A percentile compares a stretch with the other conserved stretches of the same genome.
Evolutionary conservation across 225 moss, liverwort and hornwort genomes (phyloP).

Genomic region (Pseudisothecium myosuroides): DNA sequence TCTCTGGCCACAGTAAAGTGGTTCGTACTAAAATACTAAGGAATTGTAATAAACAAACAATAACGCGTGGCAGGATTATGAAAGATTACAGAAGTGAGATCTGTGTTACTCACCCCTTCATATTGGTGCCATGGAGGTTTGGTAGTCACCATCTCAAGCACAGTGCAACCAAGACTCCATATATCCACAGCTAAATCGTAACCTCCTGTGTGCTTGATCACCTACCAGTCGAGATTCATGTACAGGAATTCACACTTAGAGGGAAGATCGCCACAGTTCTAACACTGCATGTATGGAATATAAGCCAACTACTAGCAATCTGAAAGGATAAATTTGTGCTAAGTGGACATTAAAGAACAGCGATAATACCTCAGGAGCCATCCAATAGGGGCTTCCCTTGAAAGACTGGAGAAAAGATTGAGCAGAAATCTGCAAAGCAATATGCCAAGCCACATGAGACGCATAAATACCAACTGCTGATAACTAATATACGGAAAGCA

Average conservation of each 20-base stretch:
- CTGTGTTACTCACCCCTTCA: constrained; percentile 40
- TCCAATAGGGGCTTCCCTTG: constrained; percentile 98
- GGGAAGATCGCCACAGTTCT: not conserved
- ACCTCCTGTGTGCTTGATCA: constrained; percentile 74
- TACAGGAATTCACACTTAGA: not conserved
- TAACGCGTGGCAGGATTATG: not conserved
- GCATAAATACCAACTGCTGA: not conserved
- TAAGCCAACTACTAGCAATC: not conserved
- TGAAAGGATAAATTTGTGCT: not conserved
- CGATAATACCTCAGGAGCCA: constrained; percentile 85
- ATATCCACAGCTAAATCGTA: constrained; percentile 87
- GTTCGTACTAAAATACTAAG: not conserved
- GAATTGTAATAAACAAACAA: not conserved
- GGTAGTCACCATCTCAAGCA: constrained; percentile 85
- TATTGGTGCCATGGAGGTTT: constrained; percentile 75
- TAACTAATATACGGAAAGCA: not conserved
- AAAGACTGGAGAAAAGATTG: constrained; percentile 78
- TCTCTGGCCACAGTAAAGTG: not conserved
- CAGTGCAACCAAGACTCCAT: constrained; percentile 92
- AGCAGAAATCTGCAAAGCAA: constrained; percentile 57
- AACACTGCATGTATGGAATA: not conserved
- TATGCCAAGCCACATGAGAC: not conserved
- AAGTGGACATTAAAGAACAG: not conserved
- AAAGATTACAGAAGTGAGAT: not conserved
- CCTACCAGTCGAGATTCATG: constrained; percentile 26